Evolutionary conservation across 768 basidiomycete genomes (phyloP).

Genomic region (Termitomyces sp.): DNA sequence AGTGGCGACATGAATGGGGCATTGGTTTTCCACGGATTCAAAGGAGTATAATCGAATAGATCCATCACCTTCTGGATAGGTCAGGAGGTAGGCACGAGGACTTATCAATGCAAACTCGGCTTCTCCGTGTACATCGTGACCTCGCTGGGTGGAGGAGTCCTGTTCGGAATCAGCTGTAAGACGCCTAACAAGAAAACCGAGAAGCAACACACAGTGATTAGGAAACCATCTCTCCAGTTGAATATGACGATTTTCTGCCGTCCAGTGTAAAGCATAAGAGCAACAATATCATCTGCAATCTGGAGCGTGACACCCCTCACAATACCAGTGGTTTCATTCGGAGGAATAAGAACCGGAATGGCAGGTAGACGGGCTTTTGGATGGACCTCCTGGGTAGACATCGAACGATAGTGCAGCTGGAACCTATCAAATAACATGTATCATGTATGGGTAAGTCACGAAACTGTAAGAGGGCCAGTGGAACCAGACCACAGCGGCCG

Average conservation of each 20-base stretch:
- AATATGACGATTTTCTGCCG: constrained; percentile 22
- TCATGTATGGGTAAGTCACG: neutral
- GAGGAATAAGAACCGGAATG: constrained; percentile 19
- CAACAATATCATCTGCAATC: constrained; percentile 50
- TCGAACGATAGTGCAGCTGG: constrained; percentile 36
- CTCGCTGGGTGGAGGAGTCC: neutral
- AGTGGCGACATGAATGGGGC: neutral
- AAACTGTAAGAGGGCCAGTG: no score
- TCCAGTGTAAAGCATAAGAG: constrained; percentile 32
- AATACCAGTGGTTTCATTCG: constrained; percentile 17
- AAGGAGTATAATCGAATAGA: constrained; percentile 41
- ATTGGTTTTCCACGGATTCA: constrained; percentile 4
- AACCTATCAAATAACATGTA: constrained; percentile 8
- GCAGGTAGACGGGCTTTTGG: constrained; percentile 30
- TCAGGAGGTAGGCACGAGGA: constrained; percentile 26
- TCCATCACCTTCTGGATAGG: constrained; percentile 19
- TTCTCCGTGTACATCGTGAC: constrained; percentile 16
- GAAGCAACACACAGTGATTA: constrained; percentile 6
- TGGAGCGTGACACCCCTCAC: constrained; percentile 36
- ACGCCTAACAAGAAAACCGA: no score
- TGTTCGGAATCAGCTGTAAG: no score
- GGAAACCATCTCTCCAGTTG: constrained; percentile 16
- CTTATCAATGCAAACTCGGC: constrained; percentile 46
- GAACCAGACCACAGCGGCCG: no score
- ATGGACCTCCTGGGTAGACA: constrained; percentile 37